A percentile compares a stretch with the other conserved stretches of the same genome.
These are phyloP conservation scores for Cornus controversa DNA, from an alignment of 148 eudicot genomes.

Conservation along the genomic window DNA sequence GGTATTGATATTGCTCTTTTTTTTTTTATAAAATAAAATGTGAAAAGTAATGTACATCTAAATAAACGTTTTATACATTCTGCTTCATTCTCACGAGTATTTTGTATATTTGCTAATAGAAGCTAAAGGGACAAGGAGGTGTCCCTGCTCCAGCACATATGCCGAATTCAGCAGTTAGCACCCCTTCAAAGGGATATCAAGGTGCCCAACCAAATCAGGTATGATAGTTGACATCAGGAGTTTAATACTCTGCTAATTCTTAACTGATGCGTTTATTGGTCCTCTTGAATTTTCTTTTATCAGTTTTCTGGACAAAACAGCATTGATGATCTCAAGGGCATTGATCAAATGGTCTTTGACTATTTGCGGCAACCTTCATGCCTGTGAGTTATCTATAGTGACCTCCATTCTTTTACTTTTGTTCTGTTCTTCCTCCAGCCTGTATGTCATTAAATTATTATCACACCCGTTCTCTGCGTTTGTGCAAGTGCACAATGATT, in stretches of 20 bases:
- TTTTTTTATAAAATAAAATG: neutral
- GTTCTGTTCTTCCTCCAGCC: neutral
- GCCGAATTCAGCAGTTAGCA: conserved; percentile 36
- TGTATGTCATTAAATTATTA: neutral
- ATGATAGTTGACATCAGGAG: conserved; percentile 9
- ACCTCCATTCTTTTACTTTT: neutral
- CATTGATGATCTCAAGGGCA: conserved; percentile 44
- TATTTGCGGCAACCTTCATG: conserved; percentile 55
- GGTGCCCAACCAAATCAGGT: conserved; percentile 60
- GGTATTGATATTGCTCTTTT: conserved; percentile 39
- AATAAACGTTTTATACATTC: neutral
- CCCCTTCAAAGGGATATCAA: conserved; percentile 55
- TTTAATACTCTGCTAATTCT: conserved; percentile 1
- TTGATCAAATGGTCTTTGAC: conserved; percentile 58
- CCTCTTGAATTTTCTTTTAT: neutral
- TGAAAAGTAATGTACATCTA: neutral
- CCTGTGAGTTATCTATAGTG: conserved; percentile 45
- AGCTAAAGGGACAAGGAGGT: conserved; percentile 45
- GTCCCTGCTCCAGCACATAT: conserved; percentile 30
- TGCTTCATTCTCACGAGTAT: conserved; percentile 7
- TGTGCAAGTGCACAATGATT: neutral
- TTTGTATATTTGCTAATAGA: conserved; percentile 18
- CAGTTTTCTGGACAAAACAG: conserved; percentile 39
- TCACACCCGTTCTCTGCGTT: neutral
- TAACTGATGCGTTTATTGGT: neutral